Conservation (phyloP, 2,329 filamentous ascomycete species). For the Colletotrichum phormii region DNA sequence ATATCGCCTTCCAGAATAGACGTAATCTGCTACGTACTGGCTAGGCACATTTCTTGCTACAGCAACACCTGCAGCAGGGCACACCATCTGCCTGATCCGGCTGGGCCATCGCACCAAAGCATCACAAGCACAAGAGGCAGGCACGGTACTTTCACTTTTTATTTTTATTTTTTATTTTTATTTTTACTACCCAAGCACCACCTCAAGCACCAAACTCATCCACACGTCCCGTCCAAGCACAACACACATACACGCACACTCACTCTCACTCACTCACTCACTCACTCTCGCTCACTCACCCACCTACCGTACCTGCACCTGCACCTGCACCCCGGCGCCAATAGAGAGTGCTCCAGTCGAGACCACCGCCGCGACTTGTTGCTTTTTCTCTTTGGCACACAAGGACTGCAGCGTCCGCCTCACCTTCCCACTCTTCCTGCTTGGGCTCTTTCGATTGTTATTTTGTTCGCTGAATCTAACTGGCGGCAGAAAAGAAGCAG, state of each 20-base stretch:
- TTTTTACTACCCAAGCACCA: neutral
- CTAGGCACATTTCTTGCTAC: neutral
- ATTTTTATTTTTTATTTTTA: neutral
- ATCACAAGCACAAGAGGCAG: constrained; percentile 7
- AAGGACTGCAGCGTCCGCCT: constrained; percentile 5
- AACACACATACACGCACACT: neutral
- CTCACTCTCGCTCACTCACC: neutral
- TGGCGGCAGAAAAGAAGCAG: neutral
- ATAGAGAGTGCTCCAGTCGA: constrained; percentile 26
- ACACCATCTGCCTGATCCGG: neutral
- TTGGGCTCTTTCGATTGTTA: neutral
- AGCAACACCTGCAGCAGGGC: neutral
- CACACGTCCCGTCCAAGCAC: neutral
- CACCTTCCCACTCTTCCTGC: neutral
- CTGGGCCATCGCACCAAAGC: neutral
- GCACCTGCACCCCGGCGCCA: constrained; percentile 17
- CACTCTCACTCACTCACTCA: neutral
- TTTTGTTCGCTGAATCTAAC: neutral
- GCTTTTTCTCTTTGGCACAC: constrained; percentile 3
- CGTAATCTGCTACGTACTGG: neutral
- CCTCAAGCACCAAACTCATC: too few species aligned
- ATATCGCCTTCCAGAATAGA: neutral
- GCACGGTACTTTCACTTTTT: constrained; percentile 5
- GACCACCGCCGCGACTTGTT: constrained; percentile 8
- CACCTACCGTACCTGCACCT: neutral